Evolutionary conservation across 257 asterid genomes (phyloP).

Genomic region (Jaltomata sinuosa): DNA sequence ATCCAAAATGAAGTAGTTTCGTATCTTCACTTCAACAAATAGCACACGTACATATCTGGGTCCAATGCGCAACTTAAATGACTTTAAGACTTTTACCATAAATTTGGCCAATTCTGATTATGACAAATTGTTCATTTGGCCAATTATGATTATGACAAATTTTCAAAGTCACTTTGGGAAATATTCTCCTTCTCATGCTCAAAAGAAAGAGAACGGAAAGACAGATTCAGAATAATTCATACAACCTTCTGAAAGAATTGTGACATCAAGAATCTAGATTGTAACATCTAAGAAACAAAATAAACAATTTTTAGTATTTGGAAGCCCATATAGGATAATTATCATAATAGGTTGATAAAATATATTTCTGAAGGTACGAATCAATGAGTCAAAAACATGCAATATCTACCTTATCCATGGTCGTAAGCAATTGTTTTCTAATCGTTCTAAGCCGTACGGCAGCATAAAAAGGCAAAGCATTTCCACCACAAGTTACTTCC

Average conservation of each 20-base stretch:
- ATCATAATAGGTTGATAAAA: neutral
- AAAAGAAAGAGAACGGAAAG: neutral
- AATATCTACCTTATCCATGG: conserved; percentile 44
- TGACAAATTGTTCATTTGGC: neutral
- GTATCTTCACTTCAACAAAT: neutral
- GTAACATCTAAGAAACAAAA: neutral
- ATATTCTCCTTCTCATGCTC: neutral
- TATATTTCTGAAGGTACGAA: neutral
- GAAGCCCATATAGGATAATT: neutral
- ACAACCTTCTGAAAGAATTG: neutral
- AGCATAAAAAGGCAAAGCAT: conserved; percentile 89
- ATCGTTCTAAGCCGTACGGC: conserved; percentile 77
- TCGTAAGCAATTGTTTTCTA: conserved; percentile 64
- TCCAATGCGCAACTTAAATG: neutral
- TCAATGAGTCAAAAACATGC: neutral
- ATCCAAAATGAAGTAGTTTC: neutral
- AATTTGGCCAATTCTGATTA: no score
- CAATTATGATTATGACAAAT: neutral
- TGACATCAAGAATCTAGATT: neutral
- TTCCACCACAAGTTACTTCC: conserved; percentile 92
- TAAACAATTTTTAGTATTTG: neutral
- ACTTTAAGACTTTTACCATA: neutral
- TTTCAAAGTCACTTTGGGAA: neutral
- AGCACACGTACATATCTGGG: neutral
- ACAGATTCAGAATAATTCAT: neutral